Evolutionary conservation across 2,329 filamentous ascomycete genomes (phyloP), one percentile per base, ranked within the genome.

Genomic region (Apiospora arundinis): DNA sequence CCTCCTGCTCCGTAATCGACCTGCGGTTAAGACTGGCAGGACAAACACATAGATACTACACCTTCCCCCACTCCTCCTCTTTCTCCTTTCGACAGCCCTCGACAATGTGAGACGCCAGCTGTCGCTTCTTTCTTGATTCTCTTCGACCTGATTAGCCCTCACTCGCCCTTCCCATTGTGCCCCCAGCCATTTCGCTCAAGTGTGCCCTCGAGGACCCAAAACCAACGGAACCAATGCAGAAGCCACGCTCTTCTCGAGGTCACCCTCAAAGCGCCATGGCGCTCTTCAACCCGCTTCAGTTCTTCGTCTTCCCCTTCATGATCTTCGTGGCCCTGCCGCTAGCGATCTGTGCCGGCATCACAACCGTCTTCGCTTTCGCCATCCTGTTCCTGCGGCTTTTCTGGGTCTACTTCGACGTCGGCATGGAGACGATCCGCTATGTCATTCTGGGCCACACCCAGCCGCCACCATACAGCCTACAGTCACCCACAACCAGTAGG

Each of bases 381-480:
- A 84, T 92, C 46, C 86, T 93, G 67, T 85, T 89, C 76, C 81
- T 91, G 73, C 87, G 91, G 32, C 86, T 91, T 32, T 82, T 87
- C 65, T 77, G 92, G 69, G 87, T 92, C 70, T 92, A 92, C 77
- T 81, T 92, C 72, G 90, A 92, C 76, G 83, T 93, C 69, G 87
- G 84, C 60, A 79, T 89, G 25, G 88, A 88, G 9, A 82, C 92
- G 4, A 77, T 92, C 1, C 86, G 87, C 7, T 87, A 88, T 69
- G 87, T 88, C 73, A 79, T 92, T 40, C 81, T 83, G 70, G 82
- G 83, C 72, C 80, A 82, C 72, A 78, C 79, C 68, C 76, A 76
- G 52, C 81, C 78, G 28, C 77, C 74, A 69, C 72, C 78, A 70
- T 78, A 74, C 71, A 46, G 42, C 42, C 42, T 78, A n/a, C 76